phyloP scores from a whole-genome alignment of 2,329 filamentous ascomycete species.

The Stemphylium lycopersici region DNA sequence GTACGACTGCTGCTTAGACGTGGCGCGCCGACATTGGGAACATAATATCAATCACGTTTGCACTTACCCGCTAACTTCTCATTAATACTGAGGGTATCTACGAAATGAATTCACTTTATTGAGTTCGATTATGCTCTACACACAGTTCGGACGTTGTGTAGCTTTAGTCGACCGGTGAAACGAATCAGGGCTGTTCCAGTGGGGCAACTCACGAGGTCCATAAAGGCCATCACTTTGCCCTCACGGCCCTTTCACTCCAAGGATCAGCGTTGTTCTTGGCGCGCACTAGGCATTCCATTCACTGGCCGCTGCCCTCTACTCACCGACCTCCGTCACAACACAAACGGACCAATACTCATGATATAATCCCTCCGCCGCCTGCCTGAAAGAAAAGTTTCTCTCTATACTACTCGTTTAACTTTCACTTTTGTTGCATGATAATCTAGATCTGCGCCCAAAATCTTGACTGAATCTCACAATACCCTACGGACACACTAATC shows the following conservation, averaged over 20 bases:
- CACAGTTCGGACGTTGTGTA: too few species aligned
- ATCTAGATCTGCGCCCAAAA: neutral
- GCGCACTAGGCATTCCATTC: neutral
- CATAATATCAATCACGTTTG: neutral
- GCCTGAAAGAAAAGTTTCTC: neutral
- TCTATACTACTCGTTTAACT: neutral
- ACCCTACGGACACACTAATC: constrained; percentile 3
- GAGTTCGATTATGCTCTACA: too few species aligned
- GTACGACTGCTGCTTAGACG: constrained; percentile 5
- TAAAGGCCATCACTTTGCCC: too few species aligned
- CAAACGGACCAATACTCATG: neutral
- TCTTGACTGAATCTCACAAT: neutral
- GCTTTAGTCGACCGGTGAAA: too few species aligned
- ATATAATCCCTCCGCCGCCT: constrained; percentile 7
- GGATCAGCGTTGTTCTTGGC: neutral
- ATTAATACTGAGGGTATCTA: too few species aligned
- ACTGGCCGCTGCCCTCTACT: constrained; percentile 7
- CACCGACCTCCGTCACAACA: neutral
- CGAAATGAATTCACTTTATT: too few species aligned
- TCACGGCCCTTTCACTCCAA: too few species aligned
- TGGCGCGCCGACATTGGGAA: neutral
- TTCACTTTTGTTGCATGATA: neutral
- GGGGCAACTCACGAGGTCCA: too few species aligned
- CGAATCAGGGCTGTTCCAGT: too few species aligned
- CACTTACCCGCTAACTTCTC: neutral